Percentiles rank a stretch among this genome's conserved stretches.
Evolutionary conservation across 495 filamentous ascomycete species (phyloP).

Genomic region (Lophiotrema nucula): DNA sequence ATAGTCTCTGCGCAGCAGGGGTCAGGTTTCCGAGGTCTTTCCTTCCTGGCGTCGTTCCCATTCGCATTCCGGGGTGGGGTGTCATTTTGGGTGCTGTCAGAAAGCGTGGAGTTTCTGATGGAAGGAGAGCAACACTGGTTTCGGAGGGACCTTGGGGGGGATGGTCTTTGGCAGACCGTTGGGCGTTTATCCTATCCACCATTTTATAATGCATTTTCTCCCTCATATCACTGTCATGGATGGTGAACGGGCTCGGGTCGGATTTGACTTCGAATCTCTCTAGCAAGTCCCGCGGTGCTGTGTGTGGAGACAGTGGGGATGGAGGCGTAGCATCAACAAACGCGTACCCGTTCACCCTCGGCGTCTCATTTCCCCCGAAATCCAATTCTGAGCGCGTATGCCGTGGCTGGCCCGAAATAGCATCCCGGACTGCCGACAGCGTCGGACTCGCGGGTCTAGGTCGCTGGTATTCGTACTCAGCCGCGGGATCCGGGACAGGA

Average conservation of each 20-base stretch:
- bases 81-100: constrained; percentile 60
- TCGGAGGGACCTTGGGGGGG: too few relatives aligned
- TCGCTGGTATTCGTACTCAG: too few relatives aligned
- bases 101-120: too few relatives aligned
- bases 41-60: constrained; percentile 44
- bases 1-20: too few relatives aligned
- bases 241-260: constrained; percentile 77
- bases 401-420: constrained; percentile 74
- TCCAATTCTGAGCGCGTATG: constrained; percentile 64
- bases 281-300: constrained; percentile 34
- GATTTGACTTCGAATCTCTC: constrained; percentile 57
- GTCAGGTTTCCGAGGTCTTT: too few relatives aligned
- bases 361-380: constrained; percentile 69
- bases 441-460: constrained; percentile 55
- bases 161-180: too few relatives aligned
- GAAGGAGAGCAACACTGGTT: too few relatives aligned
- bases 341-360: constrained; percentile 85
- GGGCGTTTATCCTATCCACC: constrained; percentile 62
- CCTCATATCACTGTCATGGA: constrained; percentile 70
- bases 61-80: constrained; percentile 39
- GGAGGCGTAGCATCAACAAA: constrained; percentile 77
- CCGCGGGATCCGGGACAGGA: constrained; percentile 41
- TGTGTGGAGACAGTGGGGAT: neutral
- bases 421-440: constrained; percentile 79
- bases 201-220: constrained; percentile 86